Evolutionary conservation across 768 basidiomycete species (phyloP).

Genomic region (Lactarius quietus): DNA sequence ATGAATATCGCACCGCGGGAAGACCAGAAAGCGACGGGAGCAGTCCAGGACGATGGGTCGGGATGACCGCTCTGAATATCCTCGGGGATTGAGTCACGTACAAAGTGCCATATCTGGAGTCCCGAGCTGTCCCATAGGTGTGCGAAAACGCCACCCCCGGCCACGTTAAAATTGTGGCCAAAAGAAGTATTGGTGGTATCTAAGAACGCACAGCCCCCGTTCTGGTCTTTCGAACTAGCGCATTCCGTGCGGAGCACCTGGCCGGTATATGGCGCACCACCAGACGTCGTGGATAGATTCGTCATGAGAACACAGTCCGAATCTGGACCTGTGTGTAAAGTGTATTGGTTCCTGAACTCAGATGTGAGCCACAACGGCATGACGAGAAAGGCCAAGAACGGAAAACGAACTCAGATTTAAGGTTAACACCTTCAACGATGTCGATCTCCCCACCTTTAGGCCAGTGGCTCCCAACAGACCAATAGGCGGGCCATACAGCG

Average conservation of each 20-base stretch:
- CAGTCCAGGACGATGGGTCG: constrained; percentile 8
- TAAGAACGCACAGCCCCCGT: constrained; percentile 6
- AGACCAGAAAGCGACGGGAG: constrained; percentile 9
- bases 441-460: constrained; percentile 36
- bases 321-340: constrained; percentile 8
- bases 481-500: constrained; percentile 32
- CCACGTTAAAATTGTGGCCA: constrained; percentile 9
- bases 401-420: background rate
- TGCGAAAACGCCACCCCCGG: constrained; percentile 11
- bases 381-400: background rate
- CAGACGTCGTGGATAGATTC: background rate
- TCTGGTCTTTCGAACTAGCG: background rate
- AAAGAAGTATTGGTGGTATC: constrained; percentile 1
- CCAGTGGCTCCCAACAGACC: constrained; percentile 27
- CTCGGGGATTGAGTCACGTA: constrained; percentile 8
- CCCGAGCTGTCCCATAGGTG: background rate
- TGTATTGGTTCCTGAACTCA: constrained; percentile 8
- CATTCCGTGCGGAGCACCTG: background rate
- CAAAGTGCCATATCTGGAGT: constrained; percentile 18
- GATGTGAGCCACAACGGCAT: background rate
- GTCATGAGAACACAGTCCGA: background rate
- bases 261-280: background rate
- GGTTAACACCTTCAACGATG: constrained; percentile 30
- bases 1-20: background rate
- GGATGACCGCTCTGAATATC: constrained; percentile 9